A percentile compares a stretch with the other conserved stretches of the same genome.
Conservation (phyloP, 2,329 filamentous ascomycete species). For the Aspergillus bombycis region DNA sequence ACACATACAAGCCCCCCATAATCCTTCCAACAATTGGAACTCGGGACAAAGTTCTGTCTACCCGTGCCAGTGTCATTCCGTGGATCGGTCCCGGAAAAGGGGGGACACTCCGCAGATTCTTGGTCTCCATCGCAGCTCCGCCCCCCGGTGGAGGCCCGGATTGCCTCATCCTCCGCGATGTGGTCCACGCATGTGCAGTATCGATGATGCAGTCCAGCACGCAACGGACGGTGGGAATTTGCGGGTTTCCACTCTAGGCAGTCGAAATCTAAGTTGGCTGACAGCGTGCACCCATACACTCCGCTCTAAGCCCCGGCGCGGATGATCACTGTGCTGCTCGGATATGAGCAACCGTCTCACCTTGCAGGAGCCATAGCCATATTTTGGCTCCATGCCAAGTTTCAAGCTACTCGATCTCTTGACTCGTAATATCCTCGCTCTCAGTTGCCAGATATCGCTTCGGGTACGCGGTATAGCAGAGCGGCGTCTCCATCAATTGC, state of each 20-base stretch:
- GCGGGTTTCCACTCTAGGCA: slow-evolving; percentile 2
- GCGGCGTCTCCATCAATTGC: background rate
- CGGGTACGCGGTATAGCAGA: background rate
- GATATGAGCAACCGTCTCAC: background rate
- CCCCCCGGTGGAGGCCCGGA: background rate
- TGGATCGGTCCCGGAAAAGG: slow-evolving; percentile 1
- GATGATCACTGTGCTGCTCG: slow-evolving; percentile 1
- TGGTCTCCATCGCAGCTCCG: background rate
- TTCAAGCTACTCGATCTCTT: background rate
- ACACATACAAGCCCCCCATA: background rate
- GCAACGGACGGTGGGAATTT: background rate
- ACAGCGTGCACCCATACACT: background rate
- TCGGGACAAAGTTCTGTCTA: background rate
- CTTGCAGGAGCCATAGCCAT: slow-evolving; percentile 3
- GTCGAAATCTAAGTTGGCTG: background rate
- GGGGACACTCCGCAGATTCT: background rate
- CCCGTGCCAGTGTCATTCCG: background rate
- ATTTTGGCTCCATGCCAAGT: background rate
- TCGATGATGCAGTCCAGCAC: background rate
- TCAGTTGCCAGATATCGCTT: background rate
- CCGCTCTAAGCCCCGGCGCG: background rate
- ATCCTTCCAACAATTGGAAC: background rate
- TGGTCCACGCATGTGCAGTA: background rate
- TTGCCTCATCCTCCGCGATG: background rate
- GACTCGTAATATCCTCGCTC: background rate